Base-by-base conservation (phyloP, 2,329 filamentous ascomycete genomes). In the Exophiala bonariae region DNA sequence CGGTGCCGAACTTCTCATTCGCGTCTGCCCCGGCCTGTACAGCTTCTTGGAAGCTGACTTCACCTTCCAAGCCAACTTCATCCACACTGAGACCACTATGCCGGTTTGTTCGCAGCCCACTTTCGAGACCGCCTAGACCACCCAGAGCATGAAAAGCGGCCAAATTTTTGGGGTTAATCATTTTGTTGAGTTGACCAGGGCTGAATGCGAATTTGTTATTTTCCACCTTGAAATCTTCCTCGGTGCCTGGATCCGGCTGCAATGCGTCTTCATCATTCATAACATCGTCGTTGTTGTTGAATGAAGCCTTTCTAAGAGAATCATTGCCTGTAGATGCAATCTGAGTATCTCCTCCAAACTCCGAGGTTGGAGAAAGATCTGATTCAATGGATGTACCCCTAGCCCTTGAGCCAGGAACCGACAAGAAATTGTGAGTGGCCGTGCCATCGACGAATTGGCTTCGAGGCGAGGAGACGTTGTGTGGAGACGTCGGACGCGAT, bases 91-190 rank as follows among this genome's bases (percentile, higher is more conserved):
- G 68, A 9, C 88, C 88, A 43, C 79, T 71, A 35, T 73, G 75
- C 31, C 80, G 67, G 61, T 89, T 73, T 1, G 86, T 85, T 47
- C 82, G 75, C 8, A 93, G 64, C 1, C 88, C 88, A 61, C 83
- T 88, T 60, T 89, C 86, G 16, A 93, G 63, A 2, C 88, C 88
- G 7, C 70, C 71, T 4, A 92, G 64, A 39, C 88, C 88, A 44
- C 88, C 88, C 2, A 93, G 67, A 4, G 86, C 86, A 57, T 86
- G 82, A 52, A 91, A 89, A 3, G 87, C 87, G 19, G 80, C 74
- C 50, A 87, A 72, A 58, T 78, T 90, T 68, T 93, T 93, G 1
- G 88, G 87, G 55, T 91, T 91, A 41, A 90, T 74, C 5, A 93
- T 70, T 68, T 92, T 92, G 53, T 81, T 82, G 59, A 89, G 69